phyloP scores from a whole-genome alignment of 441 rosid species.

The Manihot esculenta region DNA sequence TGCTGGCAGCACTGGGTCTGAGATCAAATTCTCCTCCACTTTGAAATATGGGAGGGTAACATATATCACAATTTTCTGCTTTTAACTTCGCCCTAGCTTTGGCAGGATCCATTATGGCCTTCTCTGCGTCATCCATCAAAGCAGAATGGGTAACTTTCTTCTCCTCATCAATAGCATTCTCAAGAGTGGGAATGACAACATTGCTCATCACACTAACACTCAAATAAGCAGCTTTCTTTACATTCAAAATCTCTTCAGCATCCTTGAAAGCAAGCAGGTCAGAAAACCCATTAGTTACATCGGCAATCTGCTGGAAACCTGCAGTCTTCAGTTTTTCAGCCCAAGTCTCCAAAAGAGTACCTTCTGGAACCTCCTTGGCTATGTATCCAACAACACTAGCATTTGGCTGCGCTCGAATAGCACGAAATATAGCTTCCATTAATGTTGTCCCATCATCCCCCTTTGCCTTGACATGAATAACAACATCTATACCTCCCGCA shows the following conservation, averaged over 20 bases:
- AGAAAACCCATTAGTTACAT: slow-evolving; percentile 67
- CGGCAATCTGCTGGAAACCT: slow-evolving; percentile 46
- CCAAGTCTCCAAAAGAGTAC: slow-evolving; percentile 82
- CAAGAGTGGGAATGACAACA: slow-evolving; percentile 77
- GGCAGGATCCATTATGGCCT: slow-evolving; percentile 74
- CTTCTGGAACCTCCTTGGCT: slow-evolving; percentile 79
- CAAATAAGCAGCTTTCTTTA: slow-evolving; percentile 79
- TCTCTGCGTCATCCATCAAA: slow-evolving; percentile 80
- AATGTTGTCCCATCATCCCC: slow-evolving; percentile 56
- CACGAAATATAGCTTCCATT: slow-evolving; percentile 67
- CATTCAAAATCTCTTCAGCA: slow-evolving; percentile 49
- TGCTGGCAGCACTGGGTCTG: slow-evolving; percentile 84
- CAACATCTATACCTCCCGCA: slow-evolving; percentile 56
- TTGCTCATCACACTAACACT: slow-evolving; percentile 65
- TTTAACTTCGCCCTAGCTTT: slow-evolving; percentile 70
- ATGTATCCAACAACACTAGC: slow-evolving; percentile 61
- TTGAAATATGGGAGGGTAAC: slow-evolving; percentile 93
- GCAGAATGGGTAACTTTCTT: slow-evolving; percentile 73
- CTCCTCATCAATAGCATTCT: slow-evolving; percentile 85
- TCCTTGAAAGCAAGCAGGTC: slow-evolving; percentile 81
- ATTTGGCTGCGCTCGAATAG: slow-evolving; percentile 40
- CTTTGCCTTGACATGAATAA: slow-evolving; percentile 67
- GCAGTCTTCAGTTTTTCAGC: slow-evolving; percentile 52
- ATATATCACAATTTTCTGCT: slow-evolving; percentile 81
- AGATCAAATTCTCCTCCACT: slow-evolving; percentile 89